Base-by-base conservation (phyloP, 164 flowering plant genomes). In the Magnolia kwangsiensis region DNA sequence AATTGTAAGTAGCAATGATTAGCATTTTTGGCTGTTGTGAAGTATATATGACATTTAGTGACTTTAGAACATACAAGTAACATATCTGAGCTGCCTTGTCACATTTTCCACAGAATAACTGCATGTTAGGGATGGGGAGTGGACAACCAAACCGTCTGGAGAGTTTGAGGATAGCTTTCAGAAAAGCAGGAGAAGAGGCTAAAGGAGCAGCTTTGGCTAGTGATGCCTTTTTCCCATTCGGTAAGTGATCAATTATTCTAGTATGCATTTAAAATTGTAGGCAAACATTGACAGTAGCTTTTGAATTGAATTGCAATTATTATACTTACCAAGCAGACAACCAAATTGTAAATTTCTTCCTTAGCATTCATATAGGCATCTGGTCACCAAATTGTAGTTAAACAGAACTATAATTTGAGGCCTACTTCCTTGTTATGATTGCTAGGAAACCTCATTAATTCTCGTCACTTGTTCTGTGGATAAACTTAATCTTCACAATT, bases 61-160 rank as follows among this genome's bases (percentile, higher is more conserved):
- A 59, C 20, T 59, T 10, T 3, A n/a, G n/a, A 59, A 59, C n/a
- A n/a, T n/a, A 59, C 45, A 4, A n/a, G 20, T 59, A 18, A 18
- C 16, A 59, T 14, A 59, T 59, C 63, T 59, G 16, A 59, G 16
- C 14, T 61, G 8, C 37, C 10, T 18, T 45, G 55, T 74, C 37
- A n/a, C 27, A 50, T 14, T 75, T 29, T 75, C 58, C 50, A 14
- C 89, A 94, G 99, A 80, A 93, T 78, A 91, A 94, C 76, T 87
- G 99, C 69, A 94, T 94, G 99, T 72, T 96, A 72, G 99, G 99
- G 20, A 96, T 96, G 99, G 99, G 99, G 58, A 96, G 99, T 72
- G 99, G 98, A 75, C 99, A 94, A 77, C 99, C 98, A 68, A 96
- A 96, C 80, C 97, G 98, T 64, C 51, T 83, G 71, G 99, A 96